Conservation (phyloP, 768 basidiomycete genomes). For the Pulveroboletus sp. region DNA sequence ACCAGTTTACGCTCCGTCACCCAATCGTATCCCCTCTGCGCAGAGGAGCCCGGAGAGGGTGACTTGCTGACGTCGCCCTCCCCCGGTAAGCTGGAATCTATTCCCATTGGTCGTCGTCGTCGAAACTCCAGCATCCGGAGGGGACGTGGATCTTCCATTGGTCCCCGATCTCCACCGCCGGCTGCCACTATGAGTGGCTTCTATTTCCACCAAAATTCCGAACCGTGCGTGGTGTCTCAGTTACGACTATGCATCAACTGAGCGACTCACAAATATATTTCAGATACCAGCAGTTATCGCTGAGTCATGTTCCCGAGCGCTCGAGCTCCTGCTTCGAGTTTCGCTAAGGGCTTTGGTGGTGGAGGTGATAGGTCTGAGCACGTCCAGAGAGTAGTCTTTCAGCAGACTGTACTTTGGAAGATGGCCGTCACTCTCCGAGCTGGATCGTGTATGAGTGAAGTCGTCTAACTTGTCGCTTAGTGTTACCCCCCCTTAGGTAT, state of each 20-base stretch:
- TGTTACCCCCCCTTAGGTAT: constrained; percentile 19
- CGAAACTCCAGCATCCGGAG: constrained; percentile 46
- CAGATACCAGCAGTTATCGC: constrained; percentile 86
- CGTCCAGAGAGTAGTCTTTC: background rate
- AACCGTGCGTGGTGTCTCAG: constrained; percentile 62
- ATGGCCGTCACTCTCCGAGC: background rate
- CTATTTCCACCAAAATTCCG: constrained; percentile 91
- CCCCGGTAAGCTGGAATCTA: constrained; percentile 35
- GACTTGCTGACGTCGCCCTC: constrained; percentile 29
- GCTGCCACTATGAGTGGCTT: constrained; percentile 82
- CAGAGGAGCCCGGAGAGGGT: constrained; percentile 25
- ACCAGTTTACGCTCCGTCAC: constrained; percentile 31
- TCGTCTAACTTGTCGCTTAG: constrained; percentile 10
- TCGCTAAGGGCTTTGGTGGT: constrained; percentile 44
- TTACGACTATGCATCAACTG: constrained; percentile 1
- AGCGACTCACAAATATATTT: constrained; percentile 6
- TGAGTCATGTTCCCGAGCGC: constrained; percentile 71
- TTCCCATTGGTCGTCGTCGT: constrained; percentile 33
- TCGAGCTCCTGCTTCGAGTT: constrained; percentile 82
- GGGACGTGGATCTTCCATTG: constrained; percentile 45
- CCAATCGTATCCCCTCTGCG: constrained; percentile 33
- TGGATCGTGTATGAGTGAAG: constrained; percentile 15
- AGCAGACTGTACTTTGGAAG: constrained; percentile 3
- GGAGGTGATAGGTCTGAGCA: background rate
- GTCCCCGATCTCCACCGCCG: constrained; percentile 42